Evolutionary conservation across 2,329 filamentous ascomycete genomes (phyloP).

Genomic region (Teratosphaeria destructans): DNA sequence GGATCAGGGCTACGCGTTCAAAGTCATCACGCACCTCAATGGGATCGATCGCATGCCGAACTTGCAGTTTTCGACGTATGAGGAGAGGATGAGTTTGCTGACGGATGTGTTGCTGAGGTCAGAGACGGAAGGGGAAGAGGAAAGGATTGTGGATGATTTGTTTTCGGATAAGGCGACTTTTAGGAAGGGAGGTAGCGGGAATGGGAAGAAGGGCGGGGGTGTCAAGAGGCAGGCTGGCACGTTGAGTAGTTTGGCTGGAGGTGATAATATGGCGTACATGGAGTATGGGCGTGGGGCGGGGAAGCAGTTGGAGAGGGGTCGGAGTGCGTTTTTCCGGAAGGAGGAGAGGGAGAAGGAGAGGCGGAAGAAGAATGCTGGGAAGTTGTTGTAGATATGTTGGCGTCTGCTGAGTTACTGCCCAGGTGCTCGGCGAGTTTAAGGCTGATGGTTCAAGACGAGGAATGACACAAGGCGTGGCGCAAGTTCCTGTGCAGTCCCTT

Average conservation of each 20-base stretch:
- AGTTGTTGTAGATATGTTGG: neutral
- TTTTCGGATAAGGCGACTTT: constrained; percentile 42
- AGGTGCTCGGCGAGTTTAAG: too few relatives aligned
- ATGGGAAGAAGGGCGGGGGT: constrained; percentile 32
- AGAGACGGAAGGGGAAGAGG: constrained; percentile 60
- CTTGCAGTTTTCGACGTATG: constrained; percentile 67
- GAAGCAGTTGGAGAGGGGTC: constrained; percentile 35
- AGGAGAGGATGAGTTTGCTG: constrained; percentile 74
- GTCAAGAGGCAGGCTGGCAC: constrained; percentile 74
- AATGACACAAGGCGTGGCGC: too few relatives aligned
- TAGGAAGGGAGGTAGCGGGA: constrained; percentile 16
- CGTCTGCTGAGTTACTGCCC: too few relatives aligned
- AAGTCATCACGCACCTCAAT: constrained; percentile 91
- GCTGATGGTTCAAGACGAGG: too few relatives aligned
- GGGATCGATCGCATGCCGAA: constrained; percentile 77
- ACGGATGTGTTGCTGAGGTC: constrained; percentile 84
- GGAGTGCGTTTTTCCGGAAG: constrained; percentile 37
- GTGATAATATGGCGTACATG: constrained; percentile 86
- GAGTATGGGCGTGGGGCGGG: constrained; percentile 34
- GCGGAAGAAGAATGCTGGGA: constrained; percentile 16
- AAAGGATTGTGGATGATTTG: constrained; percentile 58
- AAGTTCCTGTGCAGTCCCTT: too few relatives aligned
- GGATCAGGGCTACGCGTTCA: constrained; percentile 97
- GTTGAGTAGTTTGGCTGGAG: constrained; percentile 76
- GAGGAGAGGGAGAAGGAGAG: constrained; percentile 27